These are phyloP conservation scores for Russula emetica DNA, from an alignment of 768 basidiomycete genomes.

Conservation along the genomic window DNA sequence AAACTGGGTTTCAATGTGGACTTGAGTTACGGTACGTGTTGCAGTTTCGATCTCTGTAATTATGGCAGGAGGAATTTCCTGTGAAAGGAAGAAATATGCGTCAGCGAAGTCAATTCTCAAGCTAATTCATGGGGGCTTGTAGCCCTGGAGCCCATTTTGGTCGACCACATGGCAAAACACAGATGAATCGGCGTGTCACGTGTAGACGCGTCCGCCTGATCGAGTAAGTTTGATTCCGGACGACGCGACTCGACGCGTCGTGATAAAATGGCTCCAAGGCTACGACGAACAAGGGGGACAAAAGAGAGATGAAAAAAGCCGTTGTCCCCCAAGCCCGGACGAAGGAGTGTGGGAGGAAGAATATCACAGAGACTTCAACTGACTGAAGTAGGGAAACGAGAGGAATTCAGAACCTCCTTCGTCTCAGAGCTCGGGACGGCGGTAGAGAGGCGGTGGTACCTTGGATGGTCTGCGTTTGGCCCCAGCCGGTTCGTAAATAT, in stretches of 20 bases:
- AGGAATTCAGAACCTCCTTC: constrained; percentile 61
- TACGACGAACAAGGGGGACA: constrained; percentile 67
- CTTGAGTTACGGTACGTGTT: constrained; percentile 49
- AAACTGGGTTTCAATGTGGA: constrained; percentile 36
- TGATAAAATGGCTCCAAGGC: constrained; percentile 29
- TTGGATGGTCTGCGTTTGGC: constrained; percentile 71
- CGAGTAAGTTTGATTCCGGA: constrained; percentile 32
- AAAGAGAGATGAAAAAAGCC: constrained; percentile 53
- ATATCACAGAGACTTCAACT: constrained; percentile 68
- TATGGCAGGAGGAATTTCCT: constrained; percentile 43
- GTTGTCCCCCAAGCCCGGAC: constrained; percentile 89
- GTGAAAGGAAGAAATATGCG: constrained; percentile 24
- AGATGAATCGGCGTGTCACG: constrained; percentile 25
- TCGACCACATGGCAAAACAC: constrained; percentile 2
- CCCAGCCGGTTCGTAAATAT: constrained; percentile 65
- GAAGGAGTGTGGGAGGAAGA: constrained; percentile 67
- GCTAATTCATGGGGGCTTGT: constrained; percentile 29
- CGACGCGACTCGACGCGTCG: constrained; percentile 24
- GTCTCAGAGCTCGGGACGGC: constrained; percentile 93
- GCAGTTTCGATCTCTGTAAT: constrained; percentile 53
- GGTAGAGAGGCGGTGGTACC: constrained; percentile 82
- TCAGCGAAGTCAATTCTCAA: constrained; percentile 26
- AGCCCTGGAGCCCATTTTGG: constrained; percentile 24
- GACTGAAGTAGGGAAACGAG: constrained; percentile 39
- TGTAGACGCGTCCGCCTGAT: constrained; percentile 28